Percentiles rank a stretch among this genome's conserved stretches.
phyloP scores from a whole-genome alignment of 768 basidiomycete genomes.

The Russula compacta region DNA sequence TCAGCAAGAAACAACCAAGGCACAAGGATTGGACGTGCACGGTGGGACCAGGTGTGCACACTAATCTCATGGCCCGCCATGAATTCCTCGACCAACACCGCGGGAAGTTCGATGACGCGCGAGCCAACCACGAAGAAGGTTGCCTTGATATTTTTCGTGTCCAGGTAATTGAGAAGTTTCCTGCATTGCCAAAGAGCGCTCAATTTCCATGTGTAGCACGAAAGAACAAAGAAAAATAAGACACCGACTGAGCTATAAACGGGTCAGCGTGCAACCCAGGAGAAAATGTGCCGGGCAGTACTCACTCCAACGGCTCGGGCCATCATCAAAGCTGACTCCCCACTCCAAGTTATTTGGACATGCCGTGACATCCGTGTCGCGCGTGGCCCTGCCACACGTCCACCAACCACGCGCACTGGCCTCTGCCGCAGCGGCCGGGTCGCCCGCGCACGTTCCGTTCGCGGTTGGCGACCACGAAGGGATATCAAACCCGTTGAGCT shows the following conservation, averaged over 20 bases:
- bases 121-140: conserved; percentile 93
- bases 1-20: conserved; percentile 25
- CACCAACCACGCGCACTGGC: conserved; percentile 75
- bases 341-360: conserved; percentile 65
- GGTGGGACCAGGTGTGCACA: conserved; percentile 90
- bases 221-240: background rate
- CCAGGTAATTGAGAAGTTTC: conserved; percentile 64
- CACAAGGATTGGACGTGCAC: conserved; percentile 29
- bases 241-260: conserved; percentile 41
- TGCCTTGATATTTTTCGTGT: conserved; percentile 50
- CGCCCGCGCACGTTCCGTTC: conserved; percentile 60
- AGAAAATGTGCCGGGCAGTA: conserved; percentile 12
- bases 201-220: background rate
- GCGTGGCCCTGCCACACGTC: conserved; percentile 74
- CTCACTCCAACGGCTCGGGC: conserved; percentile 76
- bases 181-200: conserved; percentile 26
- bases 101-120: conserved; percentile 70
- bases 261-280: background rate
- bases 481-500: conserved; percentile 61
- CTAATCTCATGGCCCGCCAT: conserved; percentile 74
- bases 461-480: conserved; percentile 53
- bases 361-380: conserved; percentile 48
- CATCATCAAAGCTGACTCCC: conserved; percentile 86
- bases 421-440: conserved; percentile 46
- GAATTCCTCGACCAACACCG: conserved; percentile 69